A percentile compares a stretch with the other conserved stretches of the same genome.
phyloP scores from a whole-genome alignment of 176 grass and related monocot species.

The Aegilops longissima region DNA sequence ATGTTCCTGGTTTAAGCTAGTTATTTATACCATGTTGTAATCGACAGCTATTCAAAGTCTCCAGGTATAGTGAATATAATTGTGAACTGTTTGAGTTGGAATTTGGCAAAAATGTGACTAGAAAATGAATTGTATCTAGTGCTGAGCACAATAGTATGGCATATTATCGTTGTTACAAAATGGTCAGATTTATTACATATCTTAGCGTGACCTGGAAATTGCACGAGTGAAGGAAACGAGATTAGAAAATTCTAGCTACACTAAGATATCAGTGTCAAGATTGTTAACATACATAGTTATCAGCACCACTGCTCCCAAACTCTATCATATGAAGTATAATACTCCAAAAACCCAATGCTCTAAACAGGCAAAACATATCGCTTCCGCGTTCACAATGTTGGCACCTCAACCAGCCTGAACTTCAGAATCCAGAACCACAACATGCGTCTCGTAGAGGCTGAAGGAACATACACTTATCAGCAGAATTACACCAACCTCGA shows the following conservation, averaged over 20 bases:
- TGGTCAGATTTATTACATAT: background rate
- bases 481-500: constrained; percentile 86
- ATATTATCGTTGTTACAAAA: background rate
- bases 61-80: background rate
- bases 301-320: background rate
- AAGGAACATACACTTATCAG: constrained; percentile 83
- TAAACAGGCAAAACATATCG: constrained; percentile 79
- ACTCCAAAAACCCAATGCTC: background rate
- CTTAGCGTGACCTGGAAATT: background rate
- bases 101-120: background rate
- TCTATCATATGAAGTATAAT: background rate
- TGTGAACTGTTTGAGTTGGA: background rate
- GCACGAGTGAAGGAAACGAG: background rate
- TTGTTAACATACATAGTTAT: background rate
- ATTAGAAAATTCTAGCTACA: constrained; percentile 1
- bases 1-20: background rate
- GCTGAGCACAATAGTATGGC: background rate
- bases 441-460: constrained; percentile 70
- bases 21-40: background rate
- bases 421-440: constrained; percentile 91
- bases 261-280: background rate
- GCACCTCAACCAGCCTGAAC: constrained; percentile 81
- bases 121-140: background rate
- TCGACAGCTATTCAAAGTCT: background rate
- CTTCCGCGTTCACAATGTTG: constrained; percentile 83